A percentile compares a stretch with the other conserved stretches of the same genome.
phyloP scores from a whole-genome alignment of 306 rosid genomes.

The Castanea crenata region DNA sequence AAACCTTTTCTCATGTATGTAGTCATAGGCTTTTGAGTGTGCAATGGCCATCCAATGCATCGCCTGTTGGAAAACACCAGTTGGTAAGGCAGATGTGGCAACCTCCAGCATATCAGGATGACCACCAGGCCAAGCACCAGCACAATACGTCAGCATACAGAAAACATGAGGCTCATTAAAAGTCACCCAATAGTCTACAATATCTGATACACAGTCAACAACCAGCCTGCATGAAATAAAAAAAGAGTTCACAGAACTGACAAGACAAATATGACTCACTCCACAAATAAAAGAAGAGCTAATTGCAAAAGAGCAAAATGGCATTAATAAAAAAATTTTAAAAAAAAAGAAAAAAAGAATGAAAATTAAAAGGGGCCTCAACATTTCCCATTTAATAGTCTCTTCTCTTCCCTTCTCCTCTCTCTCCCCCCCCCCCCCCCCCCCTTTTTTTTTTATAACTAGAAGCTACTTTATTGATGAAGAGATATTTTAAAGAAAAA shows the following conservation, averaged over 20 bases:
- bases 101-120: conserved; percentile 95
- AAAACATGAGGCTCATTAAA: conserved; percentile 97
- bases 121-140: conserved; percentile 99
- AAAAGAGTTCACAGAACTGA: conserved; percentile 2
- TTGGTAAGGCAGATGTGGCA: conserved; percentile 88
- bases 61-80: conserved; percentile 89
- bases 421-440: too few species aligned
- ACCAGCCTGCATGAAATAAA: conserved; percentile 69
- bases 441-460: too few species aligned
- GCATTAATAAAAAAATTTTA: not conserved
- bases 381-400: not conserved
- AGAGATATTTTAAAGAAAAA: not conserved
- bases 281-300: not conserved
- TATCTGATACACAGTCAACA: conserved; percentile 64
- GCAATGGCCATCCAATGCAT: conserved; percentile 98
- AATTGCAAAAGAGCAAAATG: not conserved
- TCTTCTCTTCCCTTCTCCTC: not conserved
- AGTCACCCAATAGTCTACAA: conserved; percentile 88
- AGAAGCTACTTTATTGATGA: too few species aligned
- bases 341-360: not conserved
- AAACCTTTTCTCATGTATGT: conserved; percentile 75
- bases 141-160: conserved; percentile 82
- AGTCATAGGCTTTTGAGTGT: conserved; percentile 86
- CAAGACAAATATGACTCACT: not conserved
- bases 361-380: not conserved